Conservation (phyloP, 108 stramenopile genomes). For the Pseudonitzschia multistriata region DNA sequence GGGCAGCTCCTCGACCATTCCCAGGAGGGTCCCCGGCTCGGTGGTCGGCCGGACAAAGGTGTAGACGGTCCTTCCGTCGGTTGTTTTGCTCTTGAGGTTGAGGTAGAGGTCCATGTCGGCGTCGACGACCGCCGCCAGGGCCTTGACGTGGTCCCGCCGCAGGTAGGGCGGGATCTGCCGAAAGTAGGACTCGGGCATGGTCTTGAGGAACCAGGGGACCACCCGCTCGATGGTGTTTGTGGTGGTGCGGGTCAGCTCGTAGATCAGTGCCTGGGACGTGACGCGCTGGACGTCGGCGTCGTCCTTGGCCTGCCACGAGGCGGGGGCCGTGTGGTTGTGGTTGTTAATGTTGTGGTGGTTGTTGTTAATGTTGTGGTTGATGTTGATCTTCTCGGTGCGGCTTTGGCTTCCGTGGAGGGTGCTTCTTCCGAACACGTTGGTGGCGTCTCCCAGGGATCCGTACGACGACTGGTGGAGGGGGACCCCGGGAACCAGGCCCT, state of each 20-base stretch:
- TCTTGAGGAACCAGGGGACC: slow-evolving; percentile 95
- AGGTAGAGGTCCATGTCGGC: slow-evolving; percentile 72
- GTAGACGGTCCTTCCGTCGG: slow-evolving; percentile 65
- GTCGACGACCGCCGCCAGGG: slow-evolving; percentile 88
- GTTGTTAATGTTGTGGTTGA: neutral
- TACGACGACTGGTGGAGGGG: neutral
- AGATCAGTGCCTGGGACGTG: slow-evolving; percentile 47
- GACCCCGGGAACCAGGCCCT: slow-evolving; percentile 2
- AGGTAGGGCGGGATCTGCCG: slow-evolving; percentile 86
- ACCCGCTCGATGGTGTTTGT: slow-evolving; percentile 69
- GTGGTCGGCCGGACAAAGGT: slow-evolving; percentile 90
- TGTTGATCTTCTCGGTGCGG: neutral
- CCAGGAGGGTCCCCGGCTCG: slow-evolving; percentile 69
- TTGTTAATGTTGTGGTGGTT: neutral
- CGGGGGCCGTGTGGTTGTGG: neutral
- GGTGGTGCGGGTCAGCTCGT: slow-evolving; percentile 77
- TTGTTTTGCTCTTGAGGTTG: slow-evolving; percentile 67
- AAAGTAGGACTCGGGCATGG: slow-evolving; percentile 93
- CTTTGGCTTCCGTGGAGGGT: no score
- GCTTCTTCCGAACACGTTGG: no score
- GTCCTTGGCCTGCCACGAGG: slow-evolving; percentile 72
- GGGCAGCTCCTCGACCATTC: slow-evolving; percentile 71
- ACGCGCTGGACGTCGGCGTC: slow-evolving; percentile 83
- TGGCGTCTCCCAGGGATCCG: slow-evolving; percentile 11
- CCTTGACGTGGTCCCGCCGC: slow-evolving; percentile 96